Base-by-base conservation (phyloP, 352 stramenopile species). In the Phytophthora ramorum region DNA sequence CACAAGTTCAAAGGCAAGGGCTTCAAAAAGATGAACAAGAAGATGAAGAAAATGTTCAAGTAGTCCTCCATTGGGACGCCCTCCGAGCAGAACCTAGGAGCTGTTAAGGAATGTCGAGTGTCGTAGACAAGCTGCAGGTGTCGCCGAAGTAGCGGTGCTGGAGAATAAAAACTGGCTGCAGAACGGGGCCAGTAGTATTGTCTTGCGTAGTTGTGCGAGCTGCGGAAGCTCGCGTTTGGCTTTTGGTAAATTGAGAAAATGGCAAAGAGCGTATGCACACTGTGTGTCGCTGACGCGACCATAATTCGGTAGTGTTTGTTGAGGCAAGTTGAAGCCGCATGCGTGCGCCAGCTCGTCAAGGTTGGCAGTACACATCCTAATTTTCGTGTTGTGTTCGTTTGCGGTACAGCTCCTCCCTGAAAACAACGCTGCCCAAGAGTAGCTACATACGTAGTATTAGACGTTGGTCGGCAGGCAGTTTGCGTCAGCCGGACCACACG, bases 1-100 rank as follows among this genome's bases (percentile, higher is more conserved):
- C 45, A 73, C 53, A 76, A 76, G 51, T 58, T 65, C 38, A 69
- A 76, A 66, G 67, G 60, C 20, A 71, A 73, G 66, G 61, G 51
- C 22, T 75, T 75, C 48, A 80, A 52, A 46, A 80, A 80, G 60
- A 80, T 75, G 44, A 80, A 52, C 55, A 80, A 80, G 60, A 80
- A 77, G 44, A 80, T 77, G 72, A 80, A 80, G 52, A 80, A 80
- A 26, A 77, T 80, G 59, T 80, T 77, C 64, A 80, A 80, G 68
- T 80, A 69, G 38, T 37, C 24, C 19, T 59, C 4, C 8, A 4
- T 48, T 16, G 48, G 7, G 28, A 7, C 13, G 30, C 30, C 35
- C 22, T 24, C 22, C 22, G 22, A 24, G 22, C 26, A 2, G 26
- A 32, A 32, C 2, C 7, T 32, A 9, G 26, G 26, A 8, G 26